Base-by-base conservation (phyloP, 495 filamentous ascomycete genomes). In the Tetracladium setigerum region DNA sequence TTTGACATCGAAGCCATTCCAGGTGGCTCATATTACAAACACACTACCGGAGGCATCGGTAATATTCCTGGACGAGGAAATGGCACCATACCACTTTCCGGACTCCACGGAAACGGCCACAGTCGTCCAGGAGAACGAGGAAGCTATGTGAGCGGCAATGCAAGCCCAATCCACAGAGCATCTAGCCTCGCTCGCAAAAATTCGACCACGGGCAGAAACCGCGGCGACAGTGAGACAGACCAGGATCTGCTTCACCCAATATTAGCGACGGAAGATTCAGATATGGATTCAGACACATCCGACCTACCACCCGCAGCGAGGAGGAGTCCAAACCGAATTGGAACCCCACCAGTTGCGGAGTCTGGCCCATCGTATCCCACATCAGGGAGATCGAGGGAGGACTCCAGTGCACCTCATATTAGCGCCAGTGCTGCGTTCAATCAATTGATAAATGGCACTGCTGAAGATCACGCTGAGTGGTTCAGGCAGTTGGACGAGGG, bases 401-500 rank as follows among this genome's bases (percentile, higher is more conserved):
- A 31, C 38, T 30, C 53, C 40, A 41, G 53, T 57, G 52, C 44
- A 41, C 58, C 49, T 43, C 37, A 47, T 19, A 54, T 61, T 9
- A 56, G 52, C 9, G 55, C 55, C 5, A 45, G 49, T 2, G 58
- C 52, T 8, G 58, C 58, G 2, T 54, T 61, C 18, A 58, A 37
- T 30, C 50, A 52, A 24, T 47, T 61, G 5, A 19, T 61, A 1
- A 41, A 55, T 35, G 58, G 58, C 63, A 48, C 73, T 67, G 71
- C 81, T 0, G 90, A 95, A 33, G 94, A 98, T 62, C 90, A 95
- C 41, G 86, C 85, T 15, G 86, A 83, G 12, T 82, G 92, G 77
- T 95, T 98, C 64, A 81, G 81, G 47, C 91, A 95, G 64, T 67
- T 98, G 44, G 92, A 98, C 63, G 92, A 98, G 63, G 87, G 87